Conservation (phyloP, 495 filamentous ascomycete genomes). For the Penicillium soppii region DNA sequence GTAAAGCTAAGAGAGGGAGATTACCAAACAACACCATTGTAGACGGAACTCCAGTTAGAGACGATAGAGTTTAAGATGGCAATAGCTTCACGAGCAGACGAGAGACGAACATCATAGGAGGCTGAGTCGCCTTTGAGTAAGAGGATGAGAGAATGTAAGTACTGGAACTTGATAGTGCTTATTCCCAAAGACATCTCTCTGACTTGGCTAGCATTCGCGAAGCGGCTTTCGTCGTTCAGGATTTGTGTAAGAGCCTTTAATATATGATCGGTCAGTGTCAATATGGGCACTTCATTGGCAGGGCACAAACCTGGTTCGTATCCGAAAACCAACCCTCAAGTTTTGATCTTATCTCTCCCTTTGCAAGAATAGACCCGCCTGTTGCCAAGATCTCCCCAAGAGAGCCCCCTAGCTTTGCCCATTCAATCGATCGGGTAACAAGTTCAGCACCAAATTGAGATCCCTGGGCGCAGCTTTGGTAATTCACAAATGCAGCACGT, state of each 20-base stretch:
- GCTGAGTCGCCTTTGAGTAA: constrained; percentile 7
- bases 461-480: background rate
- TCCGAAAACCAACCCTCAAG: too few relatives aligned
- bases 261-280: too few relatives aligned
- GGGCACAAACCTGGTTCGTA: too few relatives aligned
- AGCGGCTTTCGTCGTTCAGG: background rate
- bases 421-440: constrained; percentile 1
- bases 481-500: background rate
- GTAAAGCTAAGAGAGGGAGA: too few relatives aligned
- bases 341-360: too few relatives aligned
- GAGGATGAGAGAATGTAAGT: constrained; percentile 7
- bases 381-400: too few relatives aligned
- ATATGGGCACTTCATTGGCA: too few relatives aligned
- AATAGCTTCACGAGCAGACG: constrained; percentile 16
- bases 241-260: background rate
- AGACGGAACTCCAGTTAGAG: constrained; percentile 21
- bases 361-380: too few relatives aligned
- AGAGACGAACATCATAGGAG: constrained; percentile 1
- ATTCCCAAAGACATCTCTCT: constrained; percentile 12
- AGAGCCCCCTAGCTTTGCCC: too few relatives aligned
- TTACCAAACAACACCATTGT: constrained; percentile 23
- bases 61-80: constrained; percentile 8
- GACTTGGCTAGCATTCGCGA: background rate
- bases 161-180: constrained; percentile 10
- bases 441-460: constrained; percentile 5